Conservation (phyloP, 164 flowering plant species). For the Piper longum region DNA sequence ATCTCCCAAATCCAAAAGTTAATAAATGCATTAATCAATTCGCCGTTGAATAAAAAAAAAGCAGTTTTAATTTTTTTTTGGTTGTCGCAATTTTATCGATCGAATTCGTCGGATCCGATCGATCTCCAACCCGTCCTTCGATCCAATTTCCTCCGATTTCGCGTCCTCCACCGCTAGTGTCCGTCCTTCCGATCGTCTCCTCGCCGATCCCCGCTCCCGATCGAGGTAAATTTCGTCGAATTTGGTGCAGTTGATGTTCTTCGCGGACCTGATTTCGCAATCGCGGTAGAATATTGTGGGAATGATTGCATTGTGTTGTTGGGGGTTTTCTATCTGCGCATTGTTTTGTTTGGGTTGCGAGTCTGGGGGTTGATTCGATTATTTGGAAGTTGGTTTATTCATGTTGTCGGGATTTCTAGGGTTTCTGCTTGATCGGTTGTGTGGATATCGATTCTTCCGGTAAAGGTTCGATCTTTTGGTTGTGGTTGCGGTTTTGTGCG, state of each 20-base stretch:
- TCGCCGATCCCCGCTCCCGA: not conserved
- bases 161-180: not conserved
- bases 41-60: too few species aligned
- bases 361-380: not conserved
- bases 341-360: not conserved
- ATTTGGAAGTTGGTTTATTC: not conserved
- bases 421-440: too few species aligned
- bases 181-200: not conserved
- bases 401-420: too few species aligned
- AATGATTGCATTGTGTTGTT: too few species aligned
- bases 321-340: not conserved
- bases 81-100: too few species aligned
- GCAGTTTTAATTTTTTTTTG: too few species aligned
- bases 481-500: not conserved
- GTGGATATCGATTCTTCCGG: too few species aligned
- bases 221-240: not conserved
- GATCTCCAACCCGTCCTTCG: not conserved
- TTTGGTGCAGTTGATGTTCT: not conserved
- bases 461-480: too few species aligned
- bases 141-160: not conserved
- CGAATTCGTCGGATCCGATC: too few species aligned
- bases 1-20: too few species aligned
- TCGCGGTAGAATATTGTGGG: not conserved
- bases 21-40: too few species aligned
- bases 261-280: not conserved